Evolutionary conservation across 495 filamentous ascomycete species (phyloP).

Genomic region (Hyaloscypha bicolor): DNA sequence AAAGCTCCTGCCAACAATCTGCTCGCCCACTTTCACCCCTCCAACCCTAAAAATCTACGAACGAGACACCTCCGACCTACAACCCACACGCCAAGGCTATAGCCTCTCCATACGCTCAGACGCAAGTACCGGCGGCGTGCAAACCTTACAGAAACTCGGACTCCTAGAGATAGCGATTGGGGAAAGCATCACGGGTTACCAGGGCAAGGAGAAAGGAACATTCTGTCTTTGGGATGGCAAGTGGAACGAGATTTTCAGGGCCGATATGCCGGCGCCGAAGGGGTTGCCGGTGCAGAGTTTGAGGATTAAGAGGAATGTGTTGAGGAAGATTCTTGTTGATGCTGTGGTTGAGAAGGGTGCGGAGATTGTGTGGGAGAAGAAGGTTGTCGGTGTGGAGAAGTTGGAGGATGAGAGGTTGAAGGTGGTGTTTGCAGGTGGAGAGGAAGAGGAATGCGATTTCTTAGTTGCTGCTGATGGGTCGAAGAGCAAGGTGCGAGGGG

Average conservation of each 20-base stretch:
- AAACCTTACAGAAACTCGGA: constrained; percentile 35
- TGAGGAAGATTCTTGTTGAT: constrained; percentile 34
- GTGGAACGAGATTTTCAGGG: constrained; percentile 26
- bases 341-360: constrained; percentile 17
- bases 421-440: constrained; percentile 18
- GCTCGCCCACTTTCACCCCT: constrained; percentile 13
- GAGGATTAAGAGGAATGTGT: constrained; percentile 24
- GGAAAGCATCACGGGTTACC: constrained; percentile 1
- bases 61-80: constrained; percentile 30
- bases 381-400: constrained; percentile 21
- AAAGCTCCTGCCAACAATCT: constrained; percentile 30
- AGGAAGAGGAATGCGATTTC: constrained; percentile 39
- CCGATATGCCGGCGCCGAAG: constrained; percentile 11
- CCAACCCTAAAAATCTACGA: constrained; percentile 39
- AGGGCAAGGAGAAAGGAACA: constrained; percentile 15
- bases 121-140: constrained; percentile 31
- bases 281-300: constrained; percentile 25
- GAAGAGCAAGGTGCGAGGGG: constrained; percentile 40
- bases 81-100: constrained; percentile 36
- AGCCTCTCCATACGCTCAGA: constrained; percentile 39
- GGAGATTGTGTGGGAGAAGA: constrained; percentile 33
- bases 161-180: constrained; percentile 31
- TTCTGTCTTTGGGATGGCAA: constrained; percentile 33
- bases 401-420: constrained; percentile 22
- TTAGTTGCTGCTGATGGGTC: constrained; percentile 43